Evolutionary conservation across 2,329 filamentous ascomycete species (phyloP), one percentile per base, ranked within the genome.

Genomic region (Leptographium wingfieldii): DNA sequence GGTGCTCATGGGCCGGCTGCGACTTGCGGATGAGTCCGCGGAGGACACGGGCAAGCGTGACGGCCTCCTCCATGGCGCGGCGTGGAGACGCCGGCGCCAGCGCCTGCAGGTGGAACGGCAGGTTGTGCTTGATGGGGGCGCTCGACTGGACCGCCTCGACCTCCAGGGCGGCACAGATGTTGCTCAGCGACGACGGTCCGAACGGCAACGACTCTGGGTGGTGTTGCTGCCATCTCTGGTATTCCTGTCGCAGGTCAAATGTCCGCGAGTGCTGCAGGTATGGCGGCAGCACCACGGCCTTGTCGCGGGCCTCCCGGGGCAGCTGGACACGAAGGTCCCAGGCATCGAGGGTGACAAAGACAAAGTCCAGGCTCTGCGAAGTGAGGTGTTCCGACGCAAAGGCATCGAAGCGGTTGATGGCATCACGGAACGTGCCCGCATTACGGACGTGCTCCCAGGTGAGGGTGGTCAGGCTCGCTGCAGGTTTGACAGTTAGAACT

Each of bases 361-460:
- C 92, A 72, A 99, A 99, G 69, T 96, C 92, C 71, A 94, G 83
- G 72, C 95, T 94, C 74, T 95, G 92, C 66, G 85, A 86, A 59
- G 90, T 84, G 67, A 99, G 79, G 72, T 96, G 90, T 75, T 99
- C 92, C 68, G 87, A 87, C 70, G 91, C 91, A 73, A 96, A 99
- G 64, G 86, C 81, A 74, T 96, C 92, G 76, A 99, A 96, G 68
- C 90, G 89, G 75, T 88, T 90, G 77, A 99, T 88, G 67, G 94
- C 94, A 76, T 97, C 94, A 68, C 92, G 87, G 83, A 97, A 99
- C 67, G 91, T 92, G 67, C 94, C 94, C 72, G 94, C 92, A 74
- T 92, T 95, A 72, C 92, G 88, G 72, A 99, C 94, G 77, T 99
- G 92, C 74, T 99, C 94, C 94, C 94, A 99, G 59, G 94, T 97